Evolutionary conservation across 208 protist genomes (phyloP).

Genomic region (Wallacemonas sp.): DNA sequence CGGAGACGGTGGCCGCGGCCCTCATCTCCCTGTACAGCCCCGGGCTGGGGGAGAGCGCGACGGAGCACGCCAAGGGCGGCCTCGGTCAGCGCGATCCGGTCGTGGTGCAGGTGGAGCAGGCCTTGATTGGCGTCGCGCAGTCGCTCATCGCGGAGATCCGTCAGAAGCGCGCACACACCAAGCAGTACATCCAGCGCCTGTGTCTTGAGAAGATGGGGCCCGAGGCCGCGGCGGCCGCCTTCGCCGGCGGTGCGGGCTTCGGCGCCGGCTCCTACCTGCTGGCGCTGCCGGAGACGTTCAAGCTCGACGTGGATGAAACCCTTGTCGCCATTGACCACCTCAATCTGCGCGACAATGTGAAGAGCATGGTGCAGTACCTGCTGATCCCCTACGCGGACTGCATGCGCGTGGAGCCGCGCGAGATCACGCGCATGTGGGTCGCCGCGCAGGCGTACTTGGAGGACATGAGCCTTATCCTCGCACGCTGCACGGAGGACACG

Average conservation of each 20-base stretch:
- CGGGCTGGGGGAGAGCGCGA: conserved; percentile 59
- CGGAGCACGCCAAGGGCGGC: not conserved
- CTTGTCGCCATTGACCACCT: conserved; percentile 19
- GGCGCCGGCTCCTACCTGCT: conserved; percentile 16
- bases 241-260: conserved; percentile 1
- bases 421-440: conserved; percentile 76
- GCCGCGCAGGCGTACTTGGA: conserved; percentile 76
- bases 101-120: conserved; percentile 38
- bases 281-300: conserved; percentile 17
- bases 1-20: conserved; percentile 30
- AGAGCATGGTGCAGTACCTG: conserved; percentile 38
- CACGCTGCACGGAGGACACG: conserved; percentile 41
- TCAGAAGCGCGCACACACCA: not conserved
- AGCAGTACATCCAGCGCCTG: conserved; percentile 15
- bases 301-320: conserved; percentile 21
- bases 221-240: not conserved
- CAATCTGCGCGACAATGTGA: conserved; percentile 17
- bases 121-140: conserved; percentile 33
- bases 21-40: conserved; percentile 49
- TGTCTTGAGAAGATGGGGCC: conserved; percentile 4
- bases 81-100: conserved; percentile 2
- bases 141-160: conserved; percentile 25
- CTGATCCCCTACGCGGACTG: conserved; percentile 64
- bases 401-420: conserved; percentile 51
- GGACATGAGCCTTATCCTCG: conserved; percentile 57